Conservation (phyloP, 148 eudicot genomes). For the Dianthus caryophyllus region DNA sequence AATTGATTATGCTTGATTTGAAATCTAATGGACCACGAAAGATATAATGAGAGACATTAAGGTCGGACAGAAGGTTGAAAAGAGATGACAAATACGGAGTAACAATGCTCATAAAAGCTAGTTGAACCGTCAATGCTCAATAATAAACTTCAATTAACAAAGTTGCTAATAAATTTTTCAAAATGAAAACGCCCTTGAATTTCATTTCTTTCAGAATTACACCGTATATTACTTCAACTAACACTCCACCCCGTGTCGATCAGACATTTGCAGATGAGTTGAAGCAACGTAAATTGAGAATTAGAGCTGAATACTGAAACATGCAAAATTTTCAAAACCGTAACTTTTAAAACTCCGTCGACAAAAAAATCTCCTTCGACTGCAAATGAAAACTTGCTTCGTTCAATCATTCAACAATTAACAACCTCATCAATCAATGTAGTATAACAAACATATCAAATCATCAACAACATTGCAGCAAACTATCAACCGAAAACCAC, state of each 20-base stretch:
- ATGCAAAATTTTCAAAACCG: background rate
- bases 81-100: too few species aligned
- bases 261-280: too few species aligned
- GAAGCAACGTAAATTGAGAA: background rate
- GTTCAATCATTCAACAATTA: background rate
- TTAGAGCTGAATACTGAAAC: background rate
- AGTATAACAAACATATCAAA: background rate
- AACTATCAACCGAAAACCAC: background rate
- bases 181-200: background rate
- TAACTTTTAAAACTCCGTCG: background rate
- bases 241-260: too few species aligned
- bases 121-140: background rate
- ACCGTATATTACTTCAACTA: too few species aligned
- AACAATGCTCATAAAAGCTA: background rate
- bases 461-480: background rate
- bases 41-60: too few species aligned
- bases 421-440: conserved; percentile 6
- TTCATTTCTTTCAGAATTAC: too few species aligned
- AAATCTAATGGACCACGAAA: too few species aligned
- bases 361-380: too few species aligned
- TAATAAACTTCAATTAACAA: background rate
- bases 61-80: too few species aligned
- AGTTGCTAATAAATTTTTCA: background rate
- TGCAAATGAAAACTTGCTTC: background rate
- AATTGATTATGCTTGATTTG: too few species aligned